Percentiles rank a stretch among this genome's conserved stretches.
Evolutionary conservation across 345 rosid species (phyloP).

Genomic region (Gynandropsis gynandra): DNA sequence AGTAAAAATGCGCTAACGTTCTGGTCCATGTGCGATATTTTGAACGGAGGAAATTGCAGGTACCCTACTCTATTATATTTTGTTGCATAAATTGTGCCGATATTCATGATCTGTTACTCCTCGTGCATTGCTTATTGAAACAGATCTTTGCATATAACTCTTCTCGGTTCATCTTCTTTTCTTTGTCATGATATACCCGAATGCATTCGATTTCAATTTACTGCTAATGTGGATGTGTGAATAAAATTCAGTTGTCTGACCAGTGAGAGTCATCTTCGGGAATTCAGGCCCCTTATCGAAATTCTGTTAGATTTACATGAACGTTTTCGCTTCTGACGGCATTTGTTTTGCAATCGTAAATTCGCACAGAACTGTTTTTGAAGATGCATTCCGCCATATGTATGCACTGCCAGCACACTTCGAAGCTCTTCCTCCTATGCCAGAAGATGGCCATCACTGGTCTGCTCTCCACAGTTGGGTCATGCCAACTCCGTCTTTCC

Average conservation of each 20-base stretch:
- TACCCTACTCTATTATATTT: neutral
- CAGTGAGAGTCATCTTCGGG: too few species aligned
- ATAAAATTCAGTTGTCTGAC: too few species aligned
- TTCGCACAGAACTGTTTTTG: conserved; percentile 59
- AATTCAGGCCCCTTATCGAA: too few species aligned
- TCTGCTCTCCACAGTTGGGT: conserved; percentile 93
- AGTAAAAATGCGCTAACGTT: conserved; percentile 40
- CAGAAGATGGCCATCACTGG: conserved; percentile 86
- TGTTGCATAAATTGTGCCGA: conserved; percentile 10
- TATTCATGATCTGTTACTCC: too few species aligned
- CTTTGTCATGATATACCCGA: too few species aligned
- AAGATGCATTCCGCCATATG: conserved; percentile 74
- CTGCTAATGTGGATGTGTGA: too few species aligned
- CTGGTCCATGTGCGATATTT: conserved; percentile 74
- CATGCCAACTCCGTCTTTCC: conserved; percentile 93
- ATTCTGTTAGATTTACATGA: too few species aligned
- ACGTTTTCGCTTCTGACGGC: neutral
- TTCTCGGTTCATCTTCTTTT: too few species aligned
- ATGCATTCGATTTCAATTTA: too few species aligned
- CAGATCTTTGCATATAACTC: too few species aligned
- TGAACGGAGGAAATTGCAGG: conserved; percentile 76
- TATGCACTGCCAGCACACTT: conserved; percentile 56
- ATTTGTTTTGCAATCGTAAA: neutral
- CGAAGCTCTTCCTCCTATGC: conserved; percentile 94
- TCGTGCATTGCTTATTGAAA: too few species aligned